Conservation (phyloP, 768 basidiomycete species). For the Boletus pseudopeckii region DNA sequence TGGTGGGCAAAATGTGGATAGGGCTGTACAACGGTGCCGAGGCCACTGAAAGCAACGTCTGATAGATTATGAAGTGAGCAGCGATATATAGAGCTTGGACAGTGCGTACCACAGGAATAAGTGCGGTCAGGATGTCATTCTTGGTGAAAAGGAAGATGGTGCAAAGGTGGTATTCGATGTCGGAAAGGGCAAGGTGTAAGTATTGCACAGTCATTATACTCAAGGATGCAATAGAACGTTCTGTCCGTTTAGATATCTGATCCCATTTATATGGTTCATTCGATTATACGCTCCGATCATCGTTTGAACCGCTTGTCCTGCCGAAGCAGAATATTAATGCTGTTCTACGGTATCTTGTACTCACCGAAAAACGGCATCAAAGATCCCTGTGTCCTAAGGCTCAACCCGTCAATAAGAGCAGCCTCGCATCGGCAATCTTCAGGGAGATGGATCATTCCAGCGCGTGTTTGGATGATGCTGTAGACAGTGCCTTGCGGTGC, state of each 20-base stretch:
- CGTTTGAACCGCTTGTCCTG: background rate
- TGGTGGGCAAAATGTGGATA: conserved; percentile 21
- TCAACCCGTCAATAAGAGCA: background rate
- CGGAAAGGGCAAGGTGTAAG: conserved; percentile 1
- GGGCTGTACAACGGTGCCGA: conserved; percentile 30
- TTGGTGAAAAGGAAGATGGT: conserved; percentile 41
- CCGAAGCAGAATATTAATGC: background rate
- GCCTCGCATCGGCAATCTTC: too few species aligned
- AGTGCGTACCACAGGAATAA: conserved; percentile 44
- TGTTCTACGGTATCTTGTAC: background rate
- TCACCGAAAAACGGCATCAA: too few species aligned
- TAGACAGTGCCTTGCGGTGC: too few species aligned
- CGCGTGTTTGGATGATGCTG: too few species aligned
- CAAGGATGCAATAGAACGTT: background rate
- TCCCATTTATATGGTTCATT: background rate
- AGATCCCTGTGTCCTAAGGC: background rate
- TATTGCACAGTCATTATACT: conserved; percentile 6
- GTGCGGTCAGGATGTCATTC: conserved; percentile 44
- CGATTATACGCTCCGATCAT: background rate
- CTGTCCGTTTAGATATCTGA: background rate
- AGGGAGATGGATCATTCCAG: too few species aligned
- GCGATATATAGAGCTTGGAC: fast-evolving
- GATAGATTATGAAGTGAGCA: background rate
- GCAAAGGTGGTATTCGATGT: conserved; percentile 24
- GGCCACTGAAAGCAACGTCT: conserved; percentile 34